Base-by-base conservation (phyloP, 768 basidiomycete genomes). In the Hemileccinum impolitum region DNA sequence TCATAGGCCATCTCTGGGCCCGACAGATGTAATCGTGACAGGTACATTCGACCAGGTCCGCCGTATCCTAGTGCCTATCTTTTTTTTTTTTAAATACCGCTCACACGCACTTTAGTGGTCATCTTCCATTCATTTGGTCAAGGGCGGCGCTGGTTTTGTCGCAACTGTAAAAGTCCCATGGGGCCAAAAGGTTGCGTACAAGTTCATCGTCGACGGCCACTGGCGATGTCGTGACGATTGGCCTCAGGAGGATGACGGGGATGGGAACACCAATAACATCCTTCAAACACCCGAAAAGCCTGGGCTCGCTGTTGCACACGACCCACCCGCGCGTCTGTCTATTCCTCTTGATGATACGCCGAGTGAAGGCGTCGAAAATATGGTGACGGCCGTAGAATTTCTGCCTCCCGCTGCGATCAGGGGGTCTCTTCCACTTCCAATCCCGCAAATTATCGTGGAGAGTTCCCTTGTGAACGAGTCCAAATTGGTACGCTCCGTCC, bases 1-100 rank as follows among this genome's bases (percentile, higher is more conserved):
- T 49, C 15, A 42, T 53, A 87, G 86, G 85, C 85, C 84, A 15
- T 75, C 79, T 54, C 52, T 72, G 26, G 73, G 75, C 42, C 76
- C 84, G 36, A 70, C 61, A 41, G 66, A 72, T 41, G 87, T 89
- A 53, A 76, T 87, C 60, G 78, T 84, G 48, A 88, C 86, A 18
- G 89, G 89, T 32, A 78, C 84, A 26, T 91, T 90, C 64, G 88
- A 91, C 74, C 70, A 85, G 67, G 88, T 87, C 62, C 55, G 81
- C 53, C 25, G n/a, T n/a, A n/a, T 41, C 17, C 28, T 23, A 23
- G 23, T n/a, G 21, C 39, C 48, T 48, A 7, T 55, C 39, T 38
- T 45, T 21, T 32, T 43, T 32, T 23, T 3, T 15, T 8, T 2
- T 6, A 28, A 36, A 19, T 25, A 14, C 25, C 18, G 21, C 56